phyloP scores from a whole-genome alignment of 352 stramenopile genomes.

The Globisporangium parvum region DNA sequence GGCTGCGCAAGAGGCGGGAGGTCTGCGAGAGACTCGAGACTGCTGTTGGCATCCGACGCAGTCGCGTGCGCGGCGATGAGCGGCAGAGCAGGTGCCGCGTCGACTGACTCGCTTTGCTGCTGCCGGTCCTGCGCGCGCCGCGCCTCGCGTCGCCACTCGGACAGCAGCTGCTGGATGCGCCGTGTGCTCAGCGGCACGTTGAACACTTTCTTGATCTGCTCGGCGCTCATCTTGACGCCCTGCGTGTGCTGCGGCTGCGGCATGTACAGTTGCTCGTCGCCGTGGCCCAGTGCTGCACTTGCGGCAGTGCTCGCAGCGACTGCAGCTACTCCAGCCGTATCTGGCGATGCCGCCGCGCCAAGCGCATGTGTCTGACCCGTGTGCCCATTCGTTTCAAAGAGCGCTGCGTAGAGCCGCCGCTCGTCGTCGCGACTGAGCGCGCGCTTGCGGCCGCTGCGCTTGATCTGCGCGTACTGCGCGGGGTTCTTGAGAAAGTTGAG shows the following conservation, averaged over 20 bases:
- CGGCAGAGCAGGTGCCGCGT: background rate
- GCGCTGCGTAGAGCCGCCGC: slow-evolving; percentile 27
- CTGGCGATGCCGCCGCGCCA: background rate
- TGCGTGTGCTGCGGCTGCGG: background rate
- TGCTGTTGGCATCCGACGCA: background rate
- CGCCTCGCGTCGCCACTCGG: slow-evolving; percentile 33
- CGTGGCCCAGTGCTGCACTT: background rate
- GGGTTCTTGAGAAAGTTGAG: slow-evolving; percentile 49
- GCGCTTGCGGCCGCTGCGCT: slow-evolving; percentile 48
- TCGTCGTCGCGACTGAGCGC: slow-evolving; percentile 37
- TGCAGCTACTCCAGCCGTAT: background rate
- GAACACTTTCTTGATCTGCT: slow-evolving; percentile 43
- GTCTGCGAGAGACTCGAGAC: background rate
- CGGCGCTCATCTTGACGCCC: slow-evolving; percentile 30
- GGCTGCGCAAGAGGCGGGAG: background rate
- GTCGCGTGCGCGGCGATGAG: background rate
- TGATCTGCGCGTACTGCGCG: slow-evolving; percentile 36
- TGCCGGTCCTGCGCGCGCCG: slow-evolving; percentile 25
- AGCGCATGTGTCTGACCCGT: background rate
- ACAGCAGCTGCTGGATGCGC: slow-evolving; percentile 52
- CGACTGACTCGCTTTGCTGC: slow-evolving; percentile 1
- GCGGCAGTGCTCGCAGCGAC: background rate
- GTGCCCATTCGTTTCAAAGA: slow-evolving; percentile 14
- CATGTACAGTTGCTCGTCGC: background rate
- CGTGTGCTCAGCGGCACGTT: slow-evolving; percentile 41